These are phyloP conservation scores for Fusarium proliferatum DNA, from an alignment of 2,329 filamentous ascomycete species.

Conservation along the genomic window DNA sequence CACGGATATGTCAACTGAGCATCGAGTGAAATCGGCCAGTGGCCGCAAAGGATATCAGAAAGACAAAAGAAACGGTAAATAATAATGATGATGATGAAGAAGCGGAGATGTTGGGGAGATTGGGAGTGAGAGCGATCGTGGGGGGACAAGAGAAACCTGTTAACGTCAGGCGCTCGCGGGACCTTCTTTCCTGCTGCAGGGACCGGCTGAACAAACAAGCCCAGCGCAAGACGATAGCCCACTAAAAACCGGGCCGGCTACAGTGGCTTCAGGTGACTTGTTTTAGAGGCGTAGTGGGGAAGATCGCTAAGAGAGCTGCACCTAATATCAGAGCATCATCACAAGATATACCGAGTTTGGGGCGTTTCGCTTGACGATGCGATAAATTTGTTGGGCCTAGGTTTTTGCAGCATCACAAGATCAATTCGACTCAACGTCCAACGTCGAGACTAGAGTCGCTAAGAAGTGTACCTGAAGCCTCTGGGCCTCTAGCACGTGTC, in stretches of 20 bases:
- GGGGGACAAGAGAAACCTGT: constrained; percentile 32
- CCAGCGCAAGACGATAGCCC: constrained; percentile 16
- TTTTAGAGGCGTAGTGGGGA: constrained; percentile 33
- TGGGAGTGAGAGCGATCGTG: constrained; percentile 35
- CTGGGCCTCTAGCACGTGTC: constrained; percentile 42
- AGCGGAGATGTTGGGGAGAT: constrained; percentile 34
- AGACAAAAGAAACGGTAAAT: not conserved
- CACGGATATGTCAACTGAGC: constrained; percentile 44
- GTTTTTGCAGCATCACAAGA: constrained; percentile 25
- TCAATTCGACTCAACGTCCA: constrained; percentile 8
- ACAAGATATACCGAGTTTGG: constrained; percentile 8
- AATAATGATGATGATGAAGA: not conserved
- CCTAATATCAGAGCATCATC: constrained; percentile 14
- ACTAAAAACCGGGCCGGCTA: constrained; percentile 41
- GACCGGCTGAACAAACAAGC: constrained; percentile 36
- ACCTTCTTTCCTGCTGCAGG: constrained; percentile 39
- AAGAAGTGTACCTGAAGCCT: constrained; percentile 30
- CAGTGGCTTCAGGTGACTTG: constrained; percentile 36
- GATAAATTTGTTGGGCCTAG: constrained; percentile 12
- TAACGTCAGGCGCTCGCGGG: constrained; percentile 36
- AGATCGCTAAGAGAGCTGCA: constrained; percentile 35
- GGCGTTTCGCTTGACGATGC: constrained; percentile 4
- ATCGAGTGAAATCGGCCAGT: constrained; percentile 35
- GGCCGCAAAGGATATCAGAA: constrained; percentile 13
- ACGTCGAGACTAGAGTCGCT: constrained; percentile 3